Evolutionary conservation across 805 yeast genomes (phyloP).

Genomic region (Barnettozyma botsteinii): DNA sequence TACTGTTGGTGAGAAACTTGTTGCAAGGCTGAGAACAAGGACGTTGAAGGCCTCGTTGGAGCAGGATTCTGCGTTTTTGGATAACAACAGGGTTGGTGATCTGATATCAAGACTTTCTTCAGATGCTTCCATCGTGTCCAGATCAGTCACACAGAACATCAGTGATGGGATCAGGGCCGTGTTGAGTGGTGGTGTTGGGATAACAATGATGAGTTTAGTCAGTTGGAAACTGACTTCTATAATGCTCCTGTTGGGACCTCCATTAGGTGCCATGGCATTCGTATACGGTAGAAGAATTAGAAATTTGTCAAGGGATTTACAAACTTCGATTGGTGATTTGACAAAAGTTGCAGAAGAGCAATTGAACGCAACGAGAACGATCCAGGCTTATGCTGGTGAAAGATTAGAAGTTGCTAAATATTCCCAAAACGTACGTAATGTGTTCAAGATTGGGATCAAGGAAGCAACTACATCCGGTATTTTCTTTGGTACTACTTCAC

Average conservation of each 20-base stretch:
- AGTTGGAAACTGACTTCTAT: slow-evolving; percentile 77
- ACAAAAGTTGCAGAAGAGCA: slow-evolving; percentile 93
- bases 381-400: slow-evolving; percentile 89
- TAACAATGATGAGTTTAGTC: slow-evolving; percentile 87
- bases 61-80: slow-evolving; percentile 88
- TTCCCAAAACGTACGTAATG: slow-evolving; percentile 60
- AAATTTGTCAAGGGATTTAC: slow-evolving; percentile 65
- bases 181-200: slow-evolving; percentile 79
- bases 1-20: slow-evolving; percentile 79
- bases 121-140: slow-evolving; percentile 83
- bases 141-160: slow-evolving; percentile 80
- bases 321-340: slow-evolving; percentile 76
- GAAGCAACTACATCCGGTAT: slow-evolving; percentile 78
- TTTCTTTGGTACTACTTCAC: slow-evolving; percentile 73
- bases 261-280: slow-evolving; percentile 70
- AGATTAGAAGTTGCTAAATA: slow-evolving; percentile 68
- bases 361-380: slow-evolving; percentile 75
- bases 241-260: slow-evolving; percentile 79
- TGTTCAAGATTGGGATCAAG: slow-evolving; percentile 61
- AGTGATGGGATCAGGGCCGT: slow-evolving; percentile 88
- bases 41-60: slow-evolving; percentile 70
- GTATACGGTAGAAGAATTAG: slow-evolving; percentile 80
- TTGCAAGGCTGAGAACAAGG: slow-evolving; percentile 75
- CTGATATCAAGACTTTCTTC: slow-evolving; percentile 81
- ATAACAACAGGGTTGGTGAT: slow-evolving; percentile 86